Evolutionary conservation across 1,284 basidiomycete genomes (phyloP).

Genomic region (Inonotus hispidus): DNA sequence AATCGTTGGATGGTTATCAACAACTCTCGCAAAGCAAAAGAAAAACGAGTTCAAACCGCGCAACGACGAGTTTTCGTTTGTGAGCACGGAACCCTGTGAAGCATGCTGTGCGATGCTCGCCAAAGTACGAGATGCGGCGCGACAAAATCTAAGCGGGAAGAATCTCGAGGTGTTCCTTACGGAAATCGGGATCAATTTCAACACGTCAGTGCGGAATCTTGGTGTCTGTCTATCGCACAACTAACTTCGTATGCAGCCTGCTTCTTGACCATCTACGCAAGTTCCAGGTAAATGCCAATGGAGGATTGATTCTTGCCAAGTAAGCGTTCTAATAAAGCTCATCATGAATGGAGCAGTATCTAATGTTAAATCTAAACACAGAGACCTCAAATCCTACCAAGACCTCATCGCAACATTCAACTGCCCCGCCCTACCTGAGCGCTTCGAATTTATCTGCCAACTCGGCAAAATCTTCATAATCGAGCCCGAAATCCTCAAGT

Average conservation of each 20-base stretch:
- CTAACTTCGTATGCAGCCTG: constrained; percentile 44
- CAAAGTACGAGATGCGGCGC: constrained; percentile 70
- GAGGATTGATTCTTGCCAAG: constrained; percentile 98
- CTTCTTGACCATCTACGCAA: constrained; percentile 94
- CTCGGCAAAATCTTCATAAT: constrained; percentile 97
- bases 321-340: constrained; percentile 41
- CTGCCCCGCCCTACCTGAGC: constrained; percentile 82
- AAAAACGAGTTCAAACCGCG: constrained; percentile 95
- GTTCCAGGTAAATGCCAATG: constrained; percentile 94
- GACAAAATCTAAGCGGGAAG: constrained; percentile 79
- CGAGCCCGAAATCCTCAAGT: constrained; percentile 86
- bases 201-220: constrained; percentile 38
- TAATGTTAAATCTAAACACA: constrained; percentile 29
- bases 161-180: constrained; percentile 90
- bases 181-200: constrained; percentile 93
- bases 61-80: constrained; percentile 94
- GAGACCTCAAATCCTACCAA: constrained; percentile 96
- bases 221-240: background rate
- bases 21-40: constrained; percentile 88
- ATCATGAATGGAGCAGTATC: background rate
- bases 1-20: constrained; percentile 63
- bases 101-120: constrained; percentile 84
- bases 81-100: constrained; percentile 95
- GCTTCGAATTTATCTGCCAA: constrained; percentile 98
- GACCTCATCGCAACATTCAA: constrained; percentile 81